Evolutionary conservation across 2,329 filamentous ascomycete genomes (phyloP).

Genomic region (Cryphonectria naterciae): DNA sequence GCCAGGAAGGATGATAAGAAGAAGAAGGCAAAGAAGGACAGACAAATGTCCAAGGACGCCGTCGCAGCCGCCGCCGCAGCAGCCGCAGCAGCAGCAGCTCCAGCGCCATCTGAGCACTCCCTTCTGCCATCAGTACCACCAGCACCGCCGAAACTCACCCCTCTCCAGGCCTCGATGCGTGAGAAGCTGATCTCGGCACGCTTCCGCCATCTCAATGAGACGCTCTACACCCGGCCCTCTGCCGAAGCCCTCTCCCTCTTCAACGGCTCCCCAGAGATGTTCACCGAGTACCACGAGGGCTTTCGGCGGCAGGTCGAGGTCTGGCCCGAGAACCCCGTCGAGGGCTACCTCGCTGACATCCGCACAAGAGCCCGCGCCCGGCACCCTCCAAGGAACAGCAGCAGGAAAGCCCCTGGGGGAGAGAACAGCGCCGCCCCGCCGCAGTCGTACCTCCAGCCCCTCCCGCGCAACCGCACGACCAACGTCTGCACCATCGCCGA

Average conservation of each 20-base stretch:
- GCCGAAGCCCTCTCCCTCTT: conserved; percentile 83
- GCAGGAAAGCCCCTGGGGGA: conserved; percentile 22
- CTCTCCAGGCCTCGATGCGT: conserved; percentile 91
- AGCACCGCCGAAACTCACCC: conserved; percentile 69
- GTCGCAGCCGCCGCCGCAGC: conserved; percentile 8
- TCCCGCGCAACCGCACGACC: conserved; percentile 72
- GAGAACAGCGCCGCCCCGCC: conserved; percentile 35
- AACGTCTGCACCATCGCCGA: conserved; percentile 78
- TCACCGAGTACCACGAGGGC: conserved; percentile 92
- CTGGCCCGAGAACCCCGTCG: conserved; percentile 96
- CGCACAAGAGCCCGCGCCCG: conserved; percentile 65
- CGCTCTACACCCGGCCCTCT: conserved; percentile 91
- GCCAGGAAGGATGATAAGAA: conserved; percentile 15
- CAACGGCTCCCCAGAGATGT: conserved; percentile 85
- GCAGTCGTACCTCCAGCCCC: conserved; percentile 45
- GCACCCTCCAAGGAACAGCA: conserved; percentile 21
- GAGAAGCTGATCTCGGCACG: conserved; percentile 93
- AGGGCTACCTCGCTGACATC: conserved; percentile 78
- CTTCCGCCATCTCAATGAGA: conserved; percentile 97
- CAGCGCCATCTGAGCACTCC: conserved; percentile 31
- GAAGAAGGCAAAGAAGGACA: conserved; percentile 35
- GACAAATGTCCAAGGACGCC: conserved; percentile 25
- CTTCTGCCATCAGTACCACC: conserved; percentile 27
- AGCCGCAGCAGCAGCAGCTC: conserved; percentile 29
- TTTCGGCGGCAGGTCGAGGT: conserved; percentile 94